Conservation (phyloP, 1,284 basidiomycete genomes). For the Cyathus olla region DNA sequence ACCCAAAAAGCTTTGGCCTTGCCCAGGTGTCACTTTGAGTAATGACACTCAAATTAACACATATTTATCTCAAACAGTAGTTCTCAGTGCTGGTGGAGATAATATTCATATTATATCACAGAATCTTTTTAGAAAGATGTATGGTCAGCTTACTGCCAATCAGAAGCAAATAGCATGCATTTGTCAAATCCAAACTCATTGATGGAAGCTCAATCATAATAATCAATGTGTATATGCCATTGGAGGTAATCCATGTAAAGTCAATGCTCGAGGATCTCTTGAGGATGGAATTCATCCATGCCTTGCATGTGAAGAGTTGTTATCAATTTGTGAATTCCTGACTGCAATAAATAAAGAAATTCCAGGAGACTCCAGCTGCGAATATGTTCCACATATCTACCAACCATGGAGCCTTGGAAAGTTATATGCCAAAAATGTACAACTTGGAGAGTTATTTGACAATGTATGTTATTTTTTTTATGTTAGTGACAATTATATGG, state of each 20-base stretch:
- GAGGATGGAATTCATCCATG: background rate
- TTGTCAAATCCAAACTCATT: background rate
- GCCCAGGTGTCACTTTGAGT: background rate
- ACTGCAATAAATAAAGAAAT: background rate
- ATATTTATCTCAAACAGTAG: background rate
- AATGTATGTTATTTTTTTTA: background rate
- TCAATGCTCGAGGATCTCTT: background rate
- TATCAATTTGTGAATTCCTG: background rate
- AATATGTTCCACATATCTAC: background rate
- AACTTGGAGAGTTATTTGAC: background rate
- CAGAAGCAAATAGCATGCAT: background rate
- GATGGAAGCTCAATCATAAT: background rate
- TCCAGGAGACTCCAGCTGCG: background rate
- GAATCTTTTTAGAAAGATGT: background rate
- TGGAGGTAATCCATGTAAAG: background rate
- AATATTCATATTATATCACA: background rate
- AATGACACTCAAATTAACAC: background rate
- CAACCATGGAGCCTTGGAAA: background rate
- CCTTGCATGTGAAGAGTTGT: background rate
- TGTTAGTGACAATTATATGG: no score
- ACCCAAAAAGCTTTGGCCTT: background rate
- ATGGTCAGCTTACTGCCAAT: background rate
- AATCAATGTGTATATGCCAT: background rate
- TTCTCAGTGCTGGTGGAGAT: background rate
- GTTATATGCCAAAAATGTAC: background rate